Conservation (phyloP, 2,329 filamentous ascomycete species). For the Colletotrichum sp. region DNA sequence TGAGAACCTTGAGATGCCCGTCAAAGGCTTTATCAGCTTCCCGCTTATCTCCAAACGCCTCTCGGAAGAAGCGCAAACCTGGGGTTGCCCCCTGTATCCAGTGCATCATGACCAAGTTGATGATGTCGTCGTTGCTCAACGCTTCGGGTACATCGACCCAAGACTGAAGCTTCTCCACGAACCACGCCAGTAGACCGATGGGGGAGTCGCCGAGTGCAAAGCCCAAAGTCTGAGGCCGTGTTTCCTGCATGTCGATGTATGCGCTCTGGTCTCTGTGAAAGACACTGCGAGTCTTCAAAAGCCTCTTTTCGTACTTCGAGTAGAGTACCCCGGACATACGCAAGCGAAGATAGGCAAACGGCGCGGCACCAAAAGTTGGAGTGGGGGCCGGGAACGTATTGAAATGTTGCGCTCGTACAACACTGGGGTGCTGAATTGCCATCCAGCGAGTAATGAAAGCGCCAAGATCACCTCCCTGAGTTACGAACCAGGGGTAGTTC, state of each 20-base stretch:
- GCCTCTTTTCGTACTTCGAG: neutral
- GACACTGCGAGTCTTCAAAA: neutral
- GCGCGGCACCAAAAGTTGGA: neutral
- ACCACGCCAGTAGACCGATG: slow-evolving; percentile 24
- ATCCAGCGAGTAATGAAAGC: slow-evolving; percentile 21
- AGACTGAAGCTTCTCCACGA: slow-evolving; percentile 18
- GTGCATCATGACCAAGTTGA: slow-evolving; percentile 25
- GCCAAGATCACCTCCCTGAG: slow-evolving; percentile 35
- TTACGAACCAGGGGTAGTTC: slow-evolving; percentile 38
- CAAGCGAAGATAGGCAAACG: neutral
- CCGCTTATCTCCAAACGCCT: neutral
- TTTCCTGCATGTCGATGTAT: neutral
- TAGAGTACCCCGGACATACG: neutral
- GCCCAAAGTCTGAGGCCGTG: neutral
- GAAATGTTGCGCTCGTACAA: slow-evolving; percentile 3
- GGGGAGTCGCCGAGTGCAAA: slow-evolving; percentile 33
- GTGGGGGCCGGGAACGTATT: slow-evolving; percentile 13
- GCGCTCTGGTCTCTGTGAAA: neutral
- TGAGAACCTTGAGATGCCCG: neutral
- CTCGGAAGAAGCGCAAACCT: slow-evolving; percentile 16
- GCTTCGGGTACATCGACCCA: slow-evolving; percentile 27
- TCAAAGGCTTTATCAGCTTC: neutral
- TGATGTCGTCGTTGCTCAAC: slow-evolving; percentile 19
- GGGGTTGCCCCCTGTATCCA: neutral
- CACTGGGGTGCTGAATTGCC: slow-evolving; percentile 6